phyloP scores from a whole-genome alignment of 371 early-diverging fungal genomes.

The Fennellomyces sp. region DNA sequence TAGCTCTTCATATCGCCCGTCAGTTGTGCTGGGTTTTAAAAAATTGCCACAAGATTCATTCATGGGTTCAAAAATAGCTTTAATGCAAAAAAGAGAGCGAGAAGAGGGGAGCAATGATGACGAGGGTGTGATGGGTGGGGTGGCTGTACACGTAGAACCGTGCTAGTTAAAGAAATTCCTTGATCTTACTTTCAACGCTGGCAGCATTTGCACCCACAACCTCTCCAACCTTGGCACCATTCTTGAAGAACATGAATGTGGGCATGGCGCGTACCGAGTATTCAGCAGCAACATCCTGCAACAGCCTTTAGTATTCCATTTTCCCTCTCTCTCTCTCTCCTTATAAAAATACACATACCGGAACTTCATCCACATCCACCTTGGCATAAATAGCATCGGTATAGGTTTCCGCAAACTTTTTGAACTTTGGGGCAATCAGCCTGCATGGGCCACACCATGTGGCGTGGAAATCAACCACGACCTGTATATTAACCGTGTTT shows the following conservation, averaged over 20 bases:
- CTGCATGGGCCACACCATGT: conserved; percentile 90
- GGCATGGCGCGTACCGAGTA: conserved; percentile 89
- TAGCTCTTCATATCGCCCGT: too few relatives aligned
- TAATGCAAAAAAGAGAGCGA: too few relatives aligned
- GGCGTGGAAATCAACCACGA: conserved; percentile 72
- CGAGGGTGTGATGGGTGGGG: background rate
- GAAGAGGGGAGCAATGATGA: too few relatives aligned
- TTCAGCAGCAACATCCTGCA: conserved; percentile 69
- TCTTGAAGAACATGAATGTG: conserved; percentile 81
- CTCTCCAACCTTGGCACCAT: conserved; percentile 73
- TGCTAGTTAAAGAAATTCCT: conserved; percentile 8
- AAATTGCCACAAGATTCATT: too few relatives aligned
- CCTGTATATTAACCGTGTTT: conserved; percentile 24
- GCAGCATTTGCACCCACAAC: conserved; percentile 72
- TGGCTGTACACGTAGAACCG: background rate
- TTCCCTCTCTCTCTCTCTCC: background rate
- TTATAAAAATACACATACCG: conserved; percentile 32
- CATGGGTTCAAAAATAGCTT: too few relatives aligned
- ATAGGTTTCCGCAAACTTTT: conserved; percentile 54
- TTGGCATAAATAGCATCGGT: conserved; percentile 74
- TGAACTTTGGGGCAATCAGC: conserved; percentile 78
- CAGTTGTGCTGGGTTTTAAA: too few relatives aligned
- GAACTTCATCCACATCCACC: conserved; percentile 80
- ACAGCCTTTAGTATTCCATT: background rate
- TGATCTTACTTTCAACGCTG: conserved; percentile 21